Evolutionary conservation across 179 eudicot species (phyloP).

Genomic region (Beta lomatogona): DNA sequence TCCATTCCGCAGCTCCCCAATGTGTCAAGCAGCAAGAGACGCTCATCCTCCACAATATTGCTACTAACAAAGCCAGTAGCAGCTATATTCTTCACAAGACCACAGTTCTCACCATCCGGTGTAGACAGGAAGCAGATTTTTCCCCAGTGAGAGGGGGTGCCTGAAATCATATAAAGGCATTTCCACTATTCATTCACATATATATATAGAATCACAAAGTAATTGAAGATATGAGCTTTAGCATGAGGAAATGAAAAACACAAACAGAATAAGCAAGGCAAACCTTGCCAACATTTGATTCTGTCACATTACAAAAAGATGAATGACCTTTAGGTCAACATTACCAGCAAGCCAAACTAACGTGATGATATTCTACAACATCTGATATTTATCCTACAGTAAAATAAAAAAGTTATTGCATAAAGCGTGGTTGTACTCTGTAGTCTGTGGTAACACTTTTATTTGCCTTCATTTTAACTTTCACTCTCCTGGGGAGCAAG

Average conservation of each 20-base stretch:
- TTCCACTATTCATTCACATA: background rate
- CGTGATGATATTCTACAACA: background rate
- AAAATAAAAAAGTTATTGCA: background rate
- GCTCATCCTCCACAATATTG: conserved; percentile 32
- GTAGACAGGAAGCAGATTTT: conserved; percentile 82
- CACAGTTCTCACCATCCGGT: conserved; percentile 95
- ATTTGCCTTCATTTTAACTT: background rate
- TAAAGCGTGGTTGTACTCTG: background rate
- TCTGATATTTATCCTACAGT: background rate
- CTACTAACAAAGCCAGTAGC: conserved; percentile 79
- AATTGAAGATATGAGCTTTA: background rate
- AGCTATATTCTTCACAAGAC: conserved; percentile 89
- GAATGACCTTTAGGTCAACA: background rate
- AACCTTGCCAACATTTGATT: no score
- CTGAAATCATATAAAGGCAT: conserved; percentile 44
- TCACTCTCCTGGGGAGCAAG: background rate
- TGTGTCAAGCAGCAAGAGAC: conserved; percentile 33
- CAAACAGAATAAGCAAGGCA: no score
- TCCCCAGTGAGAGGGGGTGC: conserved; percentile 96
- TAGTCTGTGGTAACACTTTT: background rate
- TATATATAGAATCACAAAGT: background rate
- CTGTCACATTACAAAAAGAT: background rate
- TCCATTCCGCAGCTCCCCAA: conserved; percentile 70
- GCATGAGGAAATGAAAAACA: background rate
- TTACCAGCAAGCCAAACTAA: background rate